Percentiles rank a stretch among this genome's conserved stretches.
Conservation (phyloP, 2,329 filamentous ascomycete genomes). For the Pestalotiopsis sp. region DNA sequence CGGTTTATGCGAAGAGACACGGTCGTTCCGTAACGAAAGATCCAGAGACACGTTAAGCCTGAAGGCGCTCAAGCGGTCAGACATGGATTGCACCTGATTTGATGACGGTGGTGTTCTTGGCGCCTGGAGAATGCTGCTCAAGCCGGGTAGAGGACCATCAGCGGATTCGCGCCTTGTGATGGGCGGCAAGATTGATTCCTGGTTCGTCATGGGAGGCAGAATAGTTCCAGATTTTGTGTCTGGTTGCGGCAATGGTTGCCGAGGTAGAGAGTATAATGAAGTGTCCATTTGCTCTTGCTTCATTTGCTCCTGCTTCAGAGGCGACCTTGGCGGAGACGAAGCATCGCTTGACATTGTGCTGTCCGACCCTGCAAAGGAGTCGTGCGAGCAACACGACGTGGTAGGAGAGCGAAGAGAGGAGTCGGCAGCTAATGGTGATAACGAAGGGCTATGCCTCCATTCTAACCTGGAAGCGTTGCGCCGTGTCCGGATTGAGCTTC, state of each 20-base stretch:
- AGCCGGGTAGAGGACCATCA: not conserved
- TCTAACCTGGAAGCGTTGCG: not conserved
- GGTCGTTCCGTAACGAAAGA: not conserved
- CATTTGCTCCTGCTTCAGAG: slow-evolving; percentile 17
- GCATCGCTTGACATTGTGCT: slow-evolving; percentile 19
- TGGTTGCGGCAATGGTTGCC: not conserved
- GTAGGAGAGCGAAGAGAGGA: slow-evolving; percentile 19
- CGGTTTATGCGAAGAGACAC: not conserved
- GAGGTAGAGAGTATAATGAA: not conserved
- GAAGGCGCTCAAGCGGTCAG: not conserved
- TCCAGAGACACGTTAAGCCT: not conserved
- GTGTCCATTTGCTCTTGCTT: slow-evolving; percentile 12
- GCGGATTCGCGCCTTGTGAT: not conserved
- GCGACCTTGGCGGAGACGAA: slow-evolving; percentile 22
- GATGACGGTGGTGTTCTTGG: not conserved
- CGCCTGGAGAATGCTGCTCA: slow-evolving; percentile 5
- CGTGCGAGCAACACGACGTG: slow-evolving; percentile 21
- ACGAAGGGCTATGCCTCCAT: slow-evolving; percentile 6
- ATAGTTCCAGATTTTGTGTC: not conserved
- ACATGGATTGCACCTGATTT: not conserved
- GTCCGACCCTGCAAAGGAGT: slow-evolving; percentile 17
- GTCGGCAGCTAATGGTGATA: slow-evolving; percentile 6
- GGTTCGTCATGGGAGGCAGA: not conserved
- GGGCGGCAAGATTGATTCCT: not conserved
- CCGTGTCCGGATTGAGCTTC: not conserved